These are phyloP conservation scores for Coemansia sp. DNA, from an alignment of 192 early-diverging fungal species.

Conservation along the genomic window DNA sequence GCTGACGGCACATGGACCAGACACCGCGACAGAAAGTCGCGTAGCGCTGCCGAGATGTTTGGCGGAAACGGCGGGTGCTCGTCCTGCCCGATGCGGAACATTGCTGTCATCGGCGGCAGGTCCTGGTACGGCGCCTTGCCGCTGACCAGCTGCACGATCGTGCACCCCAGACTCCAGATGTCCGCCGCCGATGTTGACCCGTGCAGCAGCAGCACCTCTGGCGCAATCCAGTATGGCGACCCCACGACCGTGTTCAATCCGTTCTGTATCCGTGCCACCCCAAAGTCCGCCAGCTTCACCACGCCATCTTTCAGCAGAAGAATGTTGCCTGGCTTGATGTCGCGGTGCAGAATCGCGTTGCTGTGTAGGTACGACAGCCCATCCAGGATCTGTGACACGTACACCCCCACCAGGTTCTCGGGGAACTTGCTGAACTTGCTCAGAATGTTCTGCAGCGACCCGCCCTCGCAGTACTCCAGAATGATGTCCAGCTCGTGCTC, in stretches of 20 bases:
- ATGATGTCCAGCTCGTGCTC: constrained; percentile 77
- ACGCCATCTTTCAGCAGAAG: constrained; percentile 66
- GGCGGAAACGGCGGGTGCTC: constrained; percentile 71
- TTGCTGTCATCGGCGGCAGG: constrained; percentile 66
- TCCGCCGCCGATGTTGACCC: constrained; percentile 69
- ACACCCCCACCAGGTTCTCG: constrained; percentile 69
- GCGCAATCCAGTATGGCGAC: constrained; percentile 79
- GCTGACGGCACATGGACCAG: constrained; percentile 75
- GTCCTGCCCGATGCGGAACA: constrained; percentile 71
- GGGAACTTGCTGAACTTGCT: constrained; percentile 73
- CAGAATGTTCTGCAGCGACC: constrained; percentile 66
- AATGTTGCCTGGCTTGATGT: constrained; percentile 67
- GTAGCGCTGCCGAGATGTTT: constrained; percentile 55
- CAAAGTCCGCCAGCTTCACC: constrained; percentile 78
- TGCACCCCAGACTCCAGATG: constrained; percentile 72
- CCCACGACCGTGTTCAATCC: constrained; percentile 68
- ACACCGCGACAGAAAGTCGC: constrained; percentile 75
- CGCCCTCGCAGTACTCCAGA: constrained; percentile 78
- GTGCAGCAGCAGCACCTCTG: constrained; percentile 67
- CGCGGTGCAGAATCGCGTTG: constrained; percentile 58
- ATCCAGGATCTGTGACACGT: constrained; percentile 60
- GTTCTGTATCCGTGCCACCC: constrained; percentile 64
- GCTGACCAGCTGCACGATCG: constrained; percentile 67
- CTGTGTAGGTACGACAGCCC: constrained; percentile 56
- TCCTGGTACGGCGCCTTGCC: constrained; percentile 71